Evolutionary conservation across 371 early-diverging fungal genomes (phyloP).

Genomic region (Rhizopus sp.): DNA sequence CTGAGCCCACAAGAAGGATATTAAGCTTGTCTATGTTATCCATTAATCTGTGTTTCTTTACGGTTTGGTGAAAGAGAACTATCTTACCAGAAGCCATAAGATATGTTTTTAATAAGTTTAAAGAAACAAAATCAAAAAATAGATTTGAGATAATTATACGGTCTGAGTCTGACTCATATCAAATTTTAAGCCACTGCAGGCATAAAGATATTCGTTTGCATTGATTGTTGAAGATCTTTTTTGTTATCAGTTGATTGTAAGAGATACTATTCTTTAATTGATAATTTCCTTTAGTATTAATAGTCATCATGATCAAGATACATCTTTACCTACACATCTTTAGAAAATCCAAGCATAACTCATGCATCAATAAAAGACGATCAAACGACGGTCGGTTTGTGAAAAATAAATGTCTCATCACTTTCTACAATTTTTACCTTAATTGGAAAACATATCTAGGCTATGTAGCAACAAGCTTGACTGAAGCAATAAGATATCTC

Average conservation of each 20-base stretch:
- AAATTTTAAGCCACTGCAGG: conserved; percentile 25
- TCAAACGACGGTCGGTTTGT: too few species aligned
- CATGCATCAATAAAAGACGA: neutral
- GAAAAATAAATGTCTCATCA: too few species aligned
- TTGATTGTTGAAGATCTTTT: neutral
- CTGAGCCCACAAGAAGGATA: conserved; percentile 89
- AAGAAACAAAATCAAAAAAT: conserved; percentile 10
- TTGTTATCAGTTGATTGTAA: too few species aligned
- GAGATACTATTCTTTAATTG: too few species aligned
- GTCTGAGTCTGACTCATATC: conserved; percentile 33
- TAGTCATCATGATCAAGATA: neutral
- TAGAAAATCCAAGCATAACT: neutral
- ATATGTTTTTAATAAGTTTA: conserved; percentile 3
- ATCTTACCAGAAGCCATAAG: conserved; percentile 27
- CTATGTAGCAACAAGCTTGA: too few species aligned
- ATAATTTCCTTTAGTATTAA: too few species aligned
- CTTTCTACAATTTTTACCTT: too few species aligned
- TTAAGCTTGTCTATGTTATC: conserved; percentile 57
- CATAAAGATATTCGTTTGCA: neutral
- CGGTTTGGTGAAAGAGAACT: neutral
- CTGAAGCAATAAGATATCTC: too few species aligned
- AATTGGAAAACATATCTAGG: too few species aligned
- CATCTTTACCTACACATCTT: neutral
- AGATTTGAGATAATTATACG: conserved; percentile 5
- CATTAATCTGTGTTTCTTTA: neutral